phyloP scores from a whole-genome alignment of 352 stramenopile genomes.

The Pythium aphanidermatum region DNA sequence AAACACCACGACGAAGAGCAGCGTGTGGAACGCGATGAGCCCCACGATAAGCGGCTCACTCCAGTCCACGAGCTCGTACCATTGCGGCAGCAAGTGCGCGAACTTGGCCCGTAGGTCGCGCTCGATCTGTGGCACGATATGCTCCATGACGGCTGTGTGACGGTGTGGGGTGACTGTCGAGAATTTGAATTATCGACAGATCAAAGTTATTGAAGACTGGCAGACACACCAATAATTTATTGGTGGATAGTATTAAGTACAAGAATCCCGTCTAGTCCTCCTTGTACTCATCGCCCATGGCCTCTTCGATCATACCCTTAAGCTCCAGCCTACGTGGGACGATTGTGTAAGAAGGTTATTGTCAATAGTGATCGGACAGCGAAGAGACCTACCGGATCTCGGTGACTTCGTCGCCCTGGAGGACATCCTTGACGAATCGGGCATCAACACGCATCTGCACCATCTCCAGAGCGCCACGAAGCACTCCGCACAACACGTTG shows the following conservation, averaged over 20 bases:
- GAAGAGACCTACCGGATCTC: slow-evolving; percentile 54
- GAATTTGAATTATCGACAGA: too few species aligned
- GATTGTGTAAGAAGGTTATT: neutral
- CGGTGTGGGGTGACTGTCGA: too few species aligned
- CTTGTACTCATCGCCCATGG: slow-evolving; percentile 88
- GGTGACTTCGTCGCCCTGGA: slow-evolving; percentile 82
- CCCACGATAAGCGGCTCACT: slow-evolving; percentile 63
- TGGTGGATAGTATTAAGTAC: too few species aligned
- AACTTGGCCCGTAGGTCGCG: slow-evolving; percentile 68
- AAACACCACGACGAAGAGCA: slow-evolving; percentile 48
- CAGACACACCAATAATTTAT: too few species aligned
- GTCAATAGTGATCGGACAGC: neutral
- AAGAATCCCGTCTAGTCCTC: slow-evolving; percentile 55
- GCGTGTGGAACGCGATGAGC: slow-evolving; percentile 43
- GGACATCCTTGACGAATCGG: slow-evolving; percentile 79
- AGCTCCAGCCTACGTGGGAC: slow-evolving; percentile 44
- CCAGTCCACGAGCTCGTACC: slow-evolving; percentile 83
- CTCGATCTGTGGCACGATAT: slow-evolving; percentile 52
- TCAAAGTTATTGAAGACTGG: too few species aligned
- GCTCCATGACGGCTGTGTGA: slow-evolving; percentile 39
- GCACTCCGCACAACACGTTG: slow-evolving; percentile 95
- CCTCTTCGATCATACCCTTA: slow-evolving; percentile 87
- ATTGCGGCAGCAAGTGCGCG: slow-evolving; percentile 65
- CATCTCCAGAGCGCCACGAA: slow-evolving; percentile 96
- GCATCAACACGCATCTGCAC: slow-evolving; percentile 85